Conservation (phyloP, 2,329 filamentous ascomycete genomes). For the Clonostachys solani region DNA sequence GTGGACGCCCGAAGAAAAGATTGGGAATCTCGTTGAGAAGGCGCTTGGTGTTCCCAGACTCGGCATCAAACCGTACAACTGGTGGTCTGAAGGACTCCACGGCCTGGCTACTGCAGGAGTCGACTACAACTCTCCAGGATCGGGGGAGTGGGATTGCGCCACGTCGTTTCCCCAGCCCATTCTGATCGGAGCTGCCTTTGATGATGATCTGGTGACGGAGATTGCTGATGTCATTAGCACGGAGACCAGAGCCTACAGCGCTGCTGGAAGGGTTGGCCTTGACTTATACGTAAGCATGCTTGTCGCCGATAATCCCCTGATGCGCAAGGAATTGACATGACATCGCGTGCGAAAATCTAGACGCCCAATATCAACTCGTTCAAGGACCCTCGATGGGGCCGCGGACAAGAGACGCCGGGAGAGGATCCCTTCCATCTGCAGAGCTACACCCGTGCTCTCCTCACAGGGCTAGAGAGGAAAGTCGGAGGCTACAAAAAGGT, state of each 20-base stretch:
- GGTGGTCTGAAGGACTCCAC: slow-evolving; percentile 60
- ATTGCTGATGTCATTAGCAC: slow-evolving; percentile 51
- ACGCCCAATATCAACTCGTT: slow-evolving; percentile 65
- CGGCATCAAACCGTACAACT: slow-evolving; percentile 37
- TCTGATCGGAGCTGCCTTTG: slow-evolving; percentile 55
- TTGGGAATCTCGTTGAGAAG: slow-evolving; percentile 18
- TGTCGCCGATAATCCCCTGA: too few species aligned
- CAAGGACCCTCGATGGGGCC: slow-evolving; percentile 56
- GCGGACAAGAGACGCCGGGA: slow-evolving; percentile 54
- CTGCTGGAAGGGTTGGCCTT: slow-evolving; percentile 42
- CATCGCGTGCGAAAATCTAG: slow-evolving; percentile 7
- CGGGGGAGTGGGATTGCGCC: slow-evolving; percentile 20
- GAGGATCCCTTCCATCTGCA: slow-evolving; percentile 47
- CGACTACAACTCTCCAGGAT: slow-evolving; percentile 29
- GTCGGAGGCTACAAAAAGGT: slow-evolving; percentile 44
- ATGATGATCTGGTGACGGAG: slow-evolving; percentile 53
- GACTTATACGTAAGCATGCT: background rate
- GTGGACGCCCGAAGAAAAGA: slow-evolving; percentile 24
- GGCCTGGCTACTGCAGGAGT: slow-evolving; percentile 52
- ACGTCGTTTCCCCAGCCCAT: slow-evolving; percentile 64
- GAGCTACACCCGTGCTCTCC: slow-evolving; percentile 30
- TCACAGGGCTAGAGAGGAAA: slow-evolving; percentile 37
- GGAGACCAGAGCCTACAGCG: slow-evolving; percentile 61
- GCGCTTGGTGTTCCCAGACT: slow-evolving; percentile 12
- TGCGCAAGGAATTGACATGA: too few species aligned